Base-by-base conservation (phyloP, 176 grass and related monocot species). In the Secale cereale region DNA sequence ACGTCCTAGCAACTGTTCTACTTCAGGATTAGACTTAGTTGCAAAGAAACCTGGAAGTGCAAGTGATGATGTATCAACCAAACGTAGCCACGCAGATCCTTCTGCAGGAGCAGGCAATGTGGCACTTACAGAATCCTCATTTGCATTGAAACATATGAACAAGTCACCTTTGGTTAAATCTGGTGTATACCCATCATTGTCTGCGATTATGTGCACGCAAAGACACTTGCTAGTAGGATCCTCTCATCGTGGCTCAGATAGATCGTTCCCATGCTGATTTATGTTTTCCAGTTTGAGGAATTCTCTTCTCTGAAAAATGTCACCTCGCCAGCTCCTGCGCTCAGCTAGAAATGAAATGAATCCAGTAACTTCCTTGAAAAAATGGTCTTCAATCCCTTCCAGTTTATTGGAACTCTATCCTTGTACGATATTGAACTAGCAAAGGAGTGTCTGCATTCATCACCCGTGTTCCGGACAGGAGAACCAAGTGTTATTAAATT, bases 221-320 rank as follows among this genome's bases (percentile, higher is more conserved):
- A 98, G 80, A 68, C 95, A 91, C 30, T 90, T 93, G 87, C 87
- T 87, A 50, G 70, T 60, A 74, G 85, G 79, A 54, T 95, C 87
- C 72, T 82, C 76, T 93, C 95, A 98, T 12, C 62, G 50, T 17
- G 91, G 95, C 29, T 91, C 82, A 76, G 91, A 92, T 77, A 90
- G 81, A 81, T 88, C 70, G n/a, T 74, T 94, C 32, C 93, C 96
- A 62, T 91, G 71, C 96, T 91, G 94, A 84, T 72, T 52, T 83
- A 98, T 94, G 60, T 94, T 98, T 85, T 98, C 93, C 7, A 95
- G 17, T 85, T 98, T 90, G 52, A 89, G 91, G 76, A 98, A 98
- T 60, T 92, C 81, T 76, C 68, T 87, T 70, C 91, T 83, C 86
- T 98, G 96, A 70, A 94, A 98, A 14, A 98, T 87, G 71, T 90